Evolutionary conservation across 805 yeast genomes (phyloP).

Genomic region (Candida montana): DNA sequence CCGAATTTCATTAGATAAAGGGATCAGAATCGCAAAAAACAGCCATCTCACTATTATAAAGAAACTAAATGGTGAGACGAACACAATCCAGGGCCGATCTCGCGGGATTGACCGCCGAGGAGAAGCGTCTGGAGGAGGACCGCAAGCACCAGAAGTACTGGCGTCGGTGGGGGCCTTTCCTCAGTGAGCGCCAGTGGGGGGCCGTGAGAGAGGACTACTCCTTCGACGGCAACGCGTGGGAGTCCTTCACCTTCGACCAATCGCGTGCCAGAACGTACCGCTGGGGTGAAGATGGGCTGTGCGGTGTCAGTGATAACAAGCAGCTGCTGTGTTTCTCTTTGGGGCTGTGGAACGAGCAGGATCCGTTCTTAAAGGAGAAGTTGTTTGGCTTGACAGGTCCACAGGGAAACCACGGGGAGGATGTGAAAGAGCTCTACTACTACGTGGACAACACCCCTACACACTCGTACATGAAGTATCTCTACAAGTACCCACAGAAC

Average conservation of each 20-base stretch:
- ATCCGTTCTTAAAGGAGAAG: slow-evolving; percentile 78
- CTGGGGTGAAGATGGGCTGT: slow-evolving; percentile 96
- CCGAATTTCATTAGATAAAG: no score
- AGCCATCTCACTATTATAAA: neutral
- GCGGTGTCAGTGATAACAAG: slow-evolving; percentile 82
- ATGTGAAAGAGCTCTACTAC: slow-evolving; percentile 80
- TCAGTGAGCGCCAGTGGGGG: slow-evolving; percentile 81
- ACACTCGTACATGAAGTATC: slow-evolving; percentile 85
- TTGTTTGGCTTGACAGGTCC: slow-evolving; percentile 86
- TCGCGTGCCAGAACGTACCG: slow-evolving; percentile 76
- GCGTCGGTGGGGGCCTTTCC: slow-evolving; percentile 89
- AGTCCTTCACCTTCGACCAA: slow-evolving; percentile 79
- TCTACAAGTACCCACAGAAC: slow-evolving; percentile 88
- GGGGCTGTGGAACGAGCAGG: slow-evolving; percentile 90
- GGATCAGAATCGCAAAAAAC: no score
- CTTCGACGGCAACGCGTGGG: slow-evolving; percentile 85
- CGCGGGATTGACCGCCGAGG: slow-evolving; percentile 29
- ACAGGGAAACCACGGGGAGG: slow-evolving; percentile 95
- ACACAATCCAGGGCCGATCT: slow-evolving; percentile 22
- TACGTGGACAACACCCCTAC: slow-evolving; percentile 90
- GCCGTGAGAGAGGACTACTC: slow-evolving; percentile 87
- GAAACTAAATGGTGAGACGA: slow-evolving; percentile 12
- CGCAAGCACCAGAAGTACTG: slow-evolving; percentile 46
- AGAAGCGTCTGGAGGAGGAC: slow-evolving; percentile 31
- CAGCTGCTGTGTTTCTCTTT: slow-evolving; percentile 71